These are phyloP conservation scores for Furcasterigmium sp. DNA, from an alignment of 2,329 filamentous ascomycete genomes.

Conservation along the genomic window DNA sequence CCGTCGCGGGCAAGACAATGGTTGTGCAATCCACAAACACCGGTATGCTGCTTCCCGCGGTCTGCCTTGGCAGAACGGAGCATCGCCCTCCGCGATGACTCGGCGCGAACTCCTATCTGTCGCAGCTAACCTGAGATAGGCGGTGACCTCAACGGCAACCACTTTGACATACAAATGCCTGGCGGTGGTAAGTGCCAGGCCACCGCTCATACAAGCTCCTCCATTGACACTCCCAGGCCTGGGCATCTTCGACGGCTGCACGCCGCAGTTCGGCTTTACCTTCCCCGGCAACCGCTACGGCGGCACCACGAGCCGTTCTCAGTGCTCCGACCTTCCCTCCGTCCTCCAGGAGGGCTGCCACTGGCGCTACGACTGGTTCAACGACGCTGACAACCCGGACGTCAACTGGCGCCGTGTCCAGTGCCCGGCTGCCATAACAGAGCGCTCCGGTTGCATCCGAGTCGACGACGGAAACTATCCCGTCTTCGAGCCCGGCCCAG, in stretches of 20 bases:
- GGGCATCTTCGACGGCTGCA: constrained; percentile 47
- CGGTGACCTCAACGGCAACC: constrained; percentile 48
- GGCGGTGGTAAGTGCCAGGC: constrained; percentile 40
- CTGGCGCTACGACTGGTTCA: constrained; percentile 62
- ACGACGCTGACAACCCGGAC: constrained; percentile 49
- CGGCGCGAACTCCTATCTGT: no score
- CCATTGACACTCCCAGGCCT: not conserved
- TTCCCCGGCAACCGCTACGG: constrained; percentile 49
- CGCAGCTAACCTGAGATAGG: constrained; percentile 20
- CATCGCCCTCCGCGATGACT: no score
- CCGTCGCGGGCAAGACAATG: constrained; percentile 55
- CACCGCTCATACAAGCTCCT: not conserved
- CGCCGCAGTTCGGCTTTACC: constrained; percentile 37
- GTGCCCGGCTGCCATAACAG: constrained; percentile 44
- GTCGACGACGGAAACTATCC: constrained; percentile 1
- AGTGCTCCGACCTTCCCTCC: constrained; percentile 47
- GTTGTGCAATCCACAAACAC: constrained; percentile 63
- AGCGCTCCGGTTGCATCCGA: constrained; percentile 28
- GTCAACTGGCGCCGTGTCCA: constrained; percentile 50
- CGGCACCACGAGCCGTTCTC: constrained; percentile 42
- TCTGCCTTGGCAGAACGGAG: no score
- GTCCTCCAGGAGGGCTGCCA: constrained; percentile 50
- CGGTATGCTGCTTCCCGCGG: constrained; percentile 22
- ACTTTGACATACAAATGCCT: constrained; percentile 54
- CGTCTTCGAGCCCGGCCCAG: not conserved